Percentiles rank a stretch among this genome's conserved stretches.
Evolutionary conservation across 1,284 basidiomycete genomes (phyloP).

Genomic region (Leccinum olivaceoglutinosum): DNA sequence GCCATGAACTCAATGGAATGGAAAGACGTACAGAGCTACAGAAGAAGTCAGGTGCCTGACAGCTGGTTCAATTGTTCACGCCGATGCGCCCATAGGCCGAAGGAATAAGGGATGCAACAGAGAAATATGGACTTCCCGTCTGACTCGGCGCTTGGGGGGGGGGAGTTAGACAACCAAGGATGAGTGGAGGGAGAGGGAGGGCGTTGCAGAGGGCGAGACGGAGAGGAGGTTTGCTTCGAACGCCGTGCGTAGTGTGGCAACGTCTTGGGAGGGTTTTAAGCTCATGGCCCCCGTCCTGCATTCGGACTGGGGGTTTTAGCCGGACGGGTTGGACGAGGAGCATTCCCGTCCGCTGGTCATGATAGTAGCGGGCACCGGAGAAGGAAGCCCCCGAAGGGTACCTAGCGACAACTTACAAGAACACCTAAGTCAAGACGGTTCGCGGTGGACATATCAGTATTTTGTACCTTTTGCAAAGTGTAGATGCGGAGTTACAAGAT

Average conservation of each 20-base stretch:
- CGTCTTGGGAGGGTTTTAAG: constrained; percentile 49
- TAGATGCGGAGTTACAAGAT: constrained; percentile 11
- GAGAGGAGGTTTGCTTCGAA: constrained; percentile 32
- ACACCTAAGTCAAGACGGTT: constrained; percentile 33
- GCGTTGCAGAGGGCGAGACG: too few species aligned
- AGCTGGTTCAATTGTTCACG: too few species aligned
- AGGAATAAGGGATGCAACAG: too few species aligned
- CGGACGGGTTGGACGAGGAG: constrained; percentile 37
- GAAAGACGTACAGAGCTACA: too few species aligned
- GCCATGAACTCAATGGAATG: too few species aligned
- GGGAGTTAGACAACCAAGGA: too few species aligned
- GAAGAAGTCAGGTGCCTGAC: too few species aligned
- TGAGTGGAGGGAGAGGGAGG: too few species aligned
- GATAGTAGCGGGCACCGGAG: constrained; percentile 37
- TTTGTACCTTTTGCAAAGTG: constrained; percentile 34
- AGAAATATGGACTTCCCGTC: too few species aligned
- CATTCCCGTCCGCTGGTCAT: constrained; percentile 41
- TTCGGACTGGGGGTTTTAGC: constrained; percentile 49
- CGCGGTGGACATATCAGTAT: constrained; percentile 43
- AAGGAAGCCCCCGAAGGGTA: constrained; percentile 27
- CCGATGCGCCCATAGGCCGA: too few species aligned
- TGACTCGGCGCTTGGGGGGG: too few species aligned
- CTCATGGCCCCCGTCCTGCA: constrained; percentile 39
- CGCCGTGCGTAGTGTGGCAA: constrained; percentile 41
- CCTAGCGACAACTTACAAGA: constrained; percentile 37